phyloP scores from a whole-genome alignment of 345 rosid species.

The Arabis alpina region DNA sequence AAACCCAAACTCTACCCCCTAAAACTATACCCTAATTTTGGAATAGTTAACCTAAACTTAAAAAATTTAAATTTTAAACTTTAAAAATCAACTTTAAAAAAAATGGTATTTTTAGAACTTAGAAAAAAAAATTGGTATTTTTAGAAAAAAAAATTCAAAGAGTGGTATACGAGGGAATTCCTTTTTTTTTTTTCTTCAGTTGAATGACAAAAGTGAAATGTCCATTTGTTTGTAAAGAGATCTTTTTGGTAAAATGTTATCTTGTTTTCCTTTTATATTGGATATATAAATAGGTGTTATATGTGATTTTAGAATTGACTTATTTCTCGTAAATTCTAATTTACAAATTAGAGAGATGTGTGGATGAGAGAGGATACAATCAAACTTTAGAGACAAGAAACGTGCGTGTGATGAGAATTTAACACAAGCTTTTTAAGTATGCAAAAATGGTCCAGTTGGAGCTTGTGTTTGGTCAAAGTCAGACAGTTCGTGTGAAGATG shows the following conservation, averaged over 20 bases:
- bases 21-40: too few species aligned
- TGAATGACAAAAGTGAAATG: slow-evolving; percentile 1
- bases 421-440: not conserved
- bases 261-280: not conserved
- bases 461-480: slow-evolving; percentile 38
- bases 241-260: not conserved
- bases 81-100: too few species aligned
- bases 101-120: too few species aligned
- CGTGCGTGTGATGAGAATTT: slow-evolving; percentile 17
- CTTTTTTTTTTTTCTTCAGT: not conserved
- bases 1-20: too few species aligned
- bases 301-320: not conserved
- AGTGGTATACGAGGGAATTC: too few species aligned
- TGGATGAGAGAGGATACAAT: slow-evolving; percentile 10
- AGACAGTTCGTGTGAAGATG: slow-evolving; percentile 40
- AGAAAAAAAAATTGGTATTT: too few species aligned
- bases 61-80: too few species aligned
- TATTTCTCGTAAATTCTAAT: not conserved
- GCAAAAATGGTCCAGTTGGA: slow-evolving; percentile 3
- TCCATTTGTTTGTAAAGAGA: slow-evolving; percentile 9
- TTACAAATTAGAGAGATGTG: not conserved
- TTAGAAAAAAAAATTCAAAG: too few species aligned
- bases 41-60: too few species aligned
- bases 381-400: slow-evolving; percentile 3
- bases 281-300: too few species aligned